Percentiles rank a stretch among this genome's conserved stretches.
Conservation (phyloP, 1,139 yeast species). For the Sporopachydermia cereana region DNA sequence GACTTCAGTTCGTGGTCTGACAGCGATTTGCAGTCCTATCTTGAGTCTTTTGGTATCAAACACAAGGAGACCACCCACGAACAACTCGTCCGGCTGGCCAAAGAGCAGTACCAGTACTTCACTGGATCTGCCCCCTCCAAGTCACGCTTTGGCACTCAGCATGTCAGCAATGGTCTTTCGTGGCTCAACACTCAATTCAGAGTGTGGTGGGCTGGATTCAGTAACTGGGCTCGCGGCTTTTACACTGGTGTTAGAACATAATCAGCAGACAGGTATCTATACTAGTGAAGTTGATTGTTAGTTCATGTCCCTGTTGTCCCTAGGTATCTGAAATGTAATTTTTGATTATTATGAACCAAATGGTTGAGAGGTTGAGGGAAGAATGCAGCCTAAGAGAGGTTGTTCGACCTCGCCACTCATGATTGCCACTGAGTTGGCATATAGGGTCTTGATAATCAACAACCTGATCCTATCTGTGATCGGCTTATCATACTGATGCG, state of each 20-base stretch:
- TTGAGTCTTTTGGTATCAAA: constrained; percentile 39
- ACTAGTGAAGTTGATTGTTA: too few relatives aligned
- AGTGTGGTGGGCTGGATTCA: constrained; percentile 3
- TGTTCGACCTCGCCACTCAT: too few relatives aligned
- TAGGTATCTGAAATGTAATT: too few relatives aligned
- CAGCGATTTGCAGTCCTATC: constrained; percentile 41
- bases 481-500: too few relatives aligned
- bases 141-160: background rate
- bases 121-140: background rate
- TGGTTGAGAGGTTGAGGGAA: too few relatives aligned
- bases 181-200: background rate
- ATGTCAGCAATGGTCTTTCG: background rate
- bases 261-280: too few relatives aligned
- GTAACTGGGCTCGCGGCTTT: constrained; percentile 1
- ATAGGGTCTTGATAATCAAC: too few relatives aligned
- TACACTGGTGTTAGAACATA: background rate
- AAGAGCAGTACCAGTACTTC: constrained; percentile 32
- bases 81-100: constrained; percentile 36
- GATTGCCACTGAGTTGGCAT: too few relatives aligned
- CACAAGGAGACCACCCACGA: constrained; percentile 30
- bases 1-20: constrained; percentile 40
- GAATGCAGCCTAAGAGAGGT: too few relatives aligned
- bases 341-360: too few relatives aligned
- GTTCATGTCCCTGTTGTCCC: too few relatives aligned
- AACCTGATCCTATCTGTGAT: too few relatives aligned